Evolutionary conservation across 2,329 filamentous ascomycete genomes (phyloP), one percentile per base, ranked within the genome.

Genomic region (Dendrostoma leiphaemia): DNA sequence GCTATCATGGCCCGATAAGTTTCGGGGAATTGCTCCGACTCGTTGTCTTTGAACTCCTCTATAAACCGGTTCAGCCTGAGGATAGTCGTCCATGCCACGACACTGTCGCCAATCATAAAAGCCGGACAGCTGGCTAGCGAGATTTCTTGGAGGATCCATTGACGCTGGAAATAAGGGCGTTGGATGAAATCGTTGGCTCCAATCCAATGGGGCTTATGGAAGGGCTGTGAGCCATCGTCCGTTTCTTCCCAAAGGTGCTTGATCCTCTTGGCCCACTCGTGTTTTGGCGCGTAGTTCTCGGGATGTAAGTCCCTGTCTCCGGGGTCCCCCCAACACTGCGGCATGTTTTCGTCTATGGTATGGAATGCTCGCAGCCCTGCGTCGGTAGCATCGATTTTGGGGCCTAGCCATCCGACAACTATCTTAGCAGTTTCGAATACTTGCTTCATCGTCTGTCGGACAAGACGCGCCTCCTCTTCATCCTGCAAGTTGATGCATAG

Each of bases 81-180:
- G 7, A 71, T 49, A 52, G 69, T 67, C 46, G 63, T 69, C 69
- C 69, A 71, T 0, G 67, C 63, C 6, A 71, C 63, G 13, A 71
- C 67, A 28, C 62, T 60, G 54, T 71, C 68, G 34, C 67, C 69
- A 17, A 71, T 61, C 5, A 72, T 26, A 46, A 64, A 62, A 8
- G 53, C 53, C n/a, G 61, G 56, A 31, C 67, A 66, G 4, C 67
- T 62, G 2, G 67, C 66, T 56, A 68, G 60, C 46, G 66, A 59
- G 28, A 71, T 63, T 56, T 71, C 69, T 40, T 71, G 67, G 1
- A 71, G 60, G 45, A 71, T 70, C 69, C 69, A 71, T 1, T 62
- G 64, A 6, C 68, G 68, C 23, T 67, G 64, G 41, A 71, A 71
- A 48, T 67, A 69, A 2, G 64, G 60, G 4, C 69, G 62, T 28